phyloP scores from a whole-genome alignment of 1,284 basidiomycete genomes.

The Trichosporon faecale region DNA sequence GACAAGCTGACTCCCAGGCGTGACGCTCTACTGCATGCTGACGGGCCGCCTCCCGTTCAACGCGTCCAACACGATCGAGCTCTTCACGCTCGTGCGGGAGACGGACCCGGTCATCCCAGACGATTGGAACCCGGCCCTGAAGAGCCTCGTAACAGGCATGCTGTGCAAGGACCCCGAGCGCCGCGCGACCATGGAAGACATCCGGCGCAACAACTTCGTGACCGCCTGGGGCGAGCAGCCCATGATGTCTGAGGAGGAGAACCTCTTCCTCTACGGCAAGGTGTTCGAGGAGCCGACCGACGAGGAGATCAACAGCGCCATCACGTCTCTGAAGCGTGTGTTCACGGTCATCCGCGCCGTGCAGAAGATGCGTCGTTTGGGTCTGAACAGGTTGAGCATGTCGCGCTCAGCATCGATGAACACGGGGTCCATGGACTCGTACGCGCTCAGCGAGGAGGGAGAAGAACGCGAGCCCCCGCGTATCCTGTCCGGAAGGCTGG shows the following conservation, averaged over 20 bases:
- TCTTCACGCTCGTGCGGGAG: conserved; percentile 55
- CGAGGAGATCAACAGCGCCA: conserved; percentile 51
- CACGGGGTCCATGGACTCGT: conserved; percentile 47
- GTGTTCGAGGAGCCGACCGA: conserved; percentile 52
- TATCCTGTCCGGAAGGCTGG: background rate
- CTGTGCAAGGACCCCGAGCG: conserved; percentile 49
- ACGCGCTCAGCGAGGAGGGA: conserved; percentile 28
- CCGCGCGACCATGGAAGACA: conserved; percentile 46
- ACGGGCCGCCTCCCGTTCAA: conserved; percentile 57
- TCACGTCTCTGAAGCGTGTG: conserved; percentile 43
- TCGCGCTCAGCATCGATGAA: conserved; percentile 18
- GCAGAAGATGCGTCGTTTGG: conserved; percentile 37
- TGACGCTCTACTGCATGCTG: conserved; percentile 59
- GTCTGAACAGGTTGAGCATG: conserved; percentile 21
- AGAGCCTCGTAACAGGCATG: conserved; percentile 48
- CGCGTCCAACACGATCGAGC: conserved; percentile 54
- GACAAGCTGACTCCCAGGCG: conserved; percentile 39
- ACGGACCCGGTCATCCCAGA: conserved; percentile 48
- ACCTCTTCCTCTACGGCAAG: conserved; percentile 50
- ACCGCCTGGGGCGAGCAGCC: conserved; percentile 45
- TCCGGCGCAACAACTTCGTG: conserved; percentile 54
- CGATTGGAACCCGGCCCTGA: conserved; percentile 44
- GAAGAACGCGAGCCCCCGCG: background rate
- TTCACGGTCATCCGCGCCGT: conserved; percentile 52
- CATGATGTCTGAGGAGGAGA: conserved; percentile 48